A percentile compares a stretch with the other conserved stretches of the same genome.
These are phyloP conservation scores for Phytopythium litorale DNA, from an alignment of 352 stramenopile genomes.

Conservation along the genomic window DNA sequence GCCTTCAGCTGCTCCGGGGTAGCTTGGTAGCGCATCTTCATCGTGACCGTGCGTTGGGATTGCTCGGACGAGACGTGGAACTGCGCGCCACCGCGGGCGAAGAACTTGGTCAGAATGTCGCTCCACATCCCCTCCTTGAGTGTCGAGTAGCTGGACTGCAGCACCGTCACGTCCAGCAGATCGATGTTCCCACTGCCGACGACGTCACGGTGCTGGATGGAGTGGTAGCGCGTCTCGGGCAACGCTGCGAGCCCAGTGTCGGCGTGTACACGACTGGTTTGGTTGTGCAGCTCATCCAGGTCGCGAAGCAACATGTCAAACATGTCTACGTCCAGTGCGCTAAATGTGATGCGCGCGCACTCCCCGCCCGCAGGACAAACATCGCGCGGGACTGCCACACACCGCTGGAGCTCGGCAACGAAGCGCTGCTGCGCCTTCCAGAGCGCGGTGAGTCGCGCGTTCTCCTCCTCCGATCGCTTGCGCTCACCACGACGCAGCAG, in stretches of 20 bases:
- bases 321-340: background rate
- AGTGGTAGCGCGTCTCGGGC: background rate
- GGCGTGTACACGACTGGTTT: background rate
- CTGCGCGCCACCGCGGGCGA: background rate
- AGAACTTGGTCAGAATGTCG: background rate
- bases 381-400: background rate
- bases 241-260: background rate
- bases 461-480: background rate
- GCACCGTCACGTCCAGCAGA: constrained; percentile 2
- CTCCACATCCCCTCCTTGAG: background rate
- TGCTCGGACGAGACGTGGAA: background rate
- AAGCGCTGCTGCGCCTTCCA: background rate
- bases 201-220: background rate
- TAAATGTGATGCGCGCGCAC: background rate
- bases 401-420: background rate
- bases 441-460: background rate
- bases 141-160: background rate
- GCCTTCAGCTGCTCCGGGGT: background rate
- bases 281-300: background rate
- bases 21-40: constrained; percentile 1
- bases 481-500: background rate
- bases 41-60: background rate
- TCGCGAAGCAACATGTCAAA: background rate
- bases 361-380: background rate
- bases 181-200: background rate